These are phyloP conservation scores for Neoboletus brunneissimus DNA, from an alignment of 768 basidiomycete species.

Conservation along the genomic window DNA sequence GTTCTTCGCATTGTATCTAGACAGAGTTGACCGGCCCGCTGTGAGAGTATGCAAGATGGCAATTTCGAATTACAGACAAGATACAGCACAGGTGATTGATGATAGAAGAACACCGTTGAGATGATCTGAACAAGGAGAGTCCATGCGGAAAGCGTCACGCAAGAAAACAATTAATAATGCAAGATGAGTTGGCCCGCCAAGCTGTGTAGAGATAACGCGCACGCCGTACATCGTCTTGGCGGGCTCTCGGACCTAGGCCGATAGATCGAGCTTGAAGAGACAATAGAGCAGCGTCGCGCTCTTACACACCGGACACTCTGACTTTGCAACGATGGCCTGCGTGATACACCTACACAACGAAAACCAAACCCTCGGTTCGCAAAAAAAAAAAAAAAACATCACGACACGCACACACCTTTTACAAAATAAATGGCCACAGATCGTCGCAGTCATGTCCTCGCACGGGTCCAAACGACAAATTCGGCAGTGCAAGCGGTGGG, in stretches of 20 bases:
- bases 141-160: neutral
- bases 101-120: neutral
- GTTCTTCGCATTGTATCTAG: neutral
- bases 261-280: slow-evolving; percentile 51
- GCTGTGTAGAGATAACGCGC: neutral
- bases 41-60: neutral
- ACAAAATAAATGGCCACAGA: slow-evolving; percentile 66
- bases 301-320: slow-evolving; percentile 52
- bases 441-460: slow-evolving; percentile 53
- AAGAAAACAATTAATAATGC: neutral
- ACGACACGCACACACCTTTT: slow-evolving; percentile 39
- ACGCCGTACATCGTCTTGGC: neutral
- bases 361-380: neutral
- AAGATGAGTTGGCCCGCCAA: neutral
- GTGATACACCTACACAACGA: slow-evolving; percentile 44
- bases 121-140: neutral
- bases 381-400: too few species aligned
- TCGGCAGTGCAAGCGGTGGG: slow-evolving; percentile 44
- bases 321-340: slow-evolving; percentile 42
- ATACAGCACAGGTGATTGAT: neutral
- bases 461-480: slow-evolving; percentile 48
- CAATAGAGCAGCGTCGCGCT: slow-evolving; percentile 53
- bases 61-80: neutral
- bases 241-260: slow-evolving; percentile 4
- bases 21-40: neutral